Percentiles rank a stretch among this genome's conserved stretches.
Conservation (phyloP, 345 rosid genomes). For the Microcos paniculata region DNA sequence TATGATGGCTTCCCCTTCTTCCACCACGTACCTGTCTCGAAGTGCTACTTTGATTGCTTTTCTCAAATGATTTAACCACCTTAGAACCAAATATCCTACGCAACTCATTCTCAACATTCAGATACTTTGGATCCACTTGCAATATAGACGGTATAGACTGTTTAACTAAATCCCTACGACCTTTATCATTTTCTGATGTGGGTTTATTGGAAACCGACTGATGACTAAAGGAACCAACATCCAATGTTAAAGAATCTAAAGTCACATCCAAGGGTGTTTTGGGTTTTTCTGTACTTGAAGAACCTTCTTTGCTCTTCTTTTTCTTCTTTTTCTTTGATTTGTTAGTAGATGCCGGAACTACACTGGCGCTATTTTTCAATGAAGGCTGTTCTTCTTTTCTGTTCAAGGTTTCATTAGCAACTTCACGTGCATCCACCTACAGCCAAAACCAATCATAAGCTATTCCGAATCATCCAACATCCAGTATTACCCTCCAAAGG, state of each 20-base stretch:
- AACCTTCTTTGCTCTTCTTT: constrained; percentile 59
- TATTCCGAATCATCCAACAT: constrained; percentile 1
- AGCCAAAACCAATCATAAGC: constrained; percentile 22
- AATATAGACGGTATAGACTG: constrained; percentile 36
- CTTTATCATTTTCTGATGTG: constrained; percentile 32
- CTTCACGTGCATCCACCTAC: constrained; percentile 46
- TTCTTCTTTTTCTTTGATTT: constrained; percentile 87
- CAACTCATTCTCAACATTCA: constrained; percentile 76
- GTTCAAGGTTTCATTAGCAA: constrained; percentile 27
- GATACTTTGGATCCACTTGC: constrained; percentile 66
- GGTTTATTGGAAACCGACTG: constrained; percentile 28
- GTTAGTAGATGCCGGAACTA: constrained; percentile 31
- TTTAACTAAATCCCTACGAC: constrained; percentile 15
- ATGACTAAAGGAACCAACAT: constrained; percentile 26
- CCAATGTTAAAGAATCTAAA: constrained; percentile 48
- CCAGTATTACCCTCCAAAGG: not conserved
- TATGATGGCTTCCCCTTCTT: constrained; percentile 68
- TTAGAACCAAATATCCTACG: constrained; percentile 82
- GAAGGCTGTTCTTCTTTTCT: constrained; percentile 20
- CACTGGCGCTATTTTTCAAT: constrained; percentile 21
- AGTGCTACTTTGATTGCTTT: constrained; percentile 51
- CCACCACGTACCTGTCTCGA: constrained; percentile 72
- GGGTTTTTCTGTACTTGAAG: constrained; percentile 30
- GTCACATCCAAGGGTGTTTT: constrained; percentile 42
- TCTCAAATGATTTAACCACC: constrained; percentile 79